Evolutionary conservation across 2,329 filamentous ascomycete species (phyloP), one percentile per base, ranked within the genome.

Genomic region (Talaromyces atroroseus): DNA sequence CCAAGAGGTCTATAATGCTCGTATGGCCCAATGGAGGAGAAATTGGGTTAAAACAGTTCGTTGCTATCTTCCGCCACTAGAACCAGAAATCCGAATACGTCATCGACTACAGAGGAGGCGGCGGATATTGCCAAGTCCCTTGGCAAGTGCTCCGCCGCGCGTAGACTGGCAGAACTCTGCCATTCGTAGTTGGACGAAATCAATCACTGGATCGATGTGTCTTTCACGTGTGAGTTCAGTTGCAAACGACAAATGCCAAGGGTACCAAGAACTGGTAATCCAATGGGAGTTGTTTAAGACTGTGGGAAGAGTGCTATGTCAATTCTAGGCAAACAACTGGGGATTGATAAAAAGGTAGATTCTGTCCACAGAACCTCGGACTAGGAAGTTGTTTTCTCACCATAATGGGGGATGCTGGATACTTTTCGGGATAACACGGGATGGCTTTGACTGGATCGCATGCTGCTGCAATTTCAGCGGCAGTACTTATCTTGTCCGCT

Each of bases 261-360:
- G 44, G 23, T 24, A 46, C 44, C 44, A 46, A 46, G 44, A 46
- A 46, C 44, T 46, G 44, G 44, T 26, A n/a, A 46, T 46, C 44
- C 44, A 46, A n/a, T n/a, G n/a, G n/a, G n/a, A n/a, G n/a, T 26
- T 46, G 44, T 46, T 46, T 46, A 46, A 46, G 7, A 46, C 44
- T 46, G 44, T 26, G n/a, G 44, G 44, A 46, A 46, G 44, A 46
- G 44, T 46, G 21, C 21, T 46, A 36, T 36, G 16, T 49, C 24
- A 49, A 36, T 34, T 49, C 46, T 49, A 5, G 46, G 46, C 46
- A 49, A 49, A 49, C 46, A 49, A 49, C 46, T 49, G 46, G 2
- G 26, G 46, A 49, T 49, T 49, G 46, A 49, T 49, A 49, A 49
- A 42, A 49, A 49, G n/a, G 24, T 49, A 34, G 46, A 49, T 49